Evolutionary conservation across 139 green algal species (phyloP), one percentile per base, ranked within the genome.

Genomic region (Tetraselmis chui): DNA sequence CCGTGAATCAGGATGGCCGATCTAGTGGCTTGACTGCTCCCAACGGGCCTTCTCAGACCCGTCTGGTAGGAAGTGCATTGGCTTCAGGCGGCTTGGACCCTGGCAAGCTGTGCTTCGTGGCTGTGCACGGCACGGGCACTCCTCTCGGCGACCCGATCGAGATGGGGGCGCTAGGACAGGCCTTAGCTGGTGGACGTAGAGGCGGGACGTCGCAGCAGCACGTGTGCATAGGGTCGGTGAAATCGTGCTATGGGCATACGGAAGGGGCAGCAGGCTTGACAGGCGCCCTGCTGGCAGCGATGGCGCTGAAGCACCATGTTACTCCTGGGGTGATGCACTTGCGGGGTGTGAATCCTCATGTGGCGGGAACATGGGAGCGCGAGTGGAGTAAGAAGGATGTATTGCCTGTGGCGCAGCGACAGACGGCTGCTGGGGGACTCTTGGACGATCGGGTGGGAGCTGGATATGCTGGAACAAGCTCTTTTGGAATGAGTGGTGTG

Each of bases 1-100:
- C 93, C 0, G 93, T 97, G 27, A 98, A 98, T 85, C 93, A 97
- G 86, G 94, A 98, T 82, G 94, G 94, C 5, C 87, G 94, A 76
- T 95, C 91, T 81, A 94, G 88, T 67, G 89, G 92, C 31, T 87
- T 98, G 24, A 98, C 94, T 27, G 94, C 94, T 1, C 93, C 93
- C 0, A 91, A 97, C 78, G 93, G 93, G 0, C 93, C 93, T 28
- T 90, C 83, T 30, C 93, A 97, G 58, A 32, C 80, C 29, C 31
- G 80, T 22, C 24, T 80, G 58, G n/a, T 84, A 22, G 30, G 29
- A 2, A 1, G 24, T 18, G 77, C 77, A 27, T 29, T 81, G 25
- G 77, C 77, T 22, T 28, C 32, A 24, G 77, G 26, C 2, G 2
- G 31, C 31, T 77, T 81, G 5, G 77, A 58, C 26, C 77, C 26